phyloP scores from a whole-genome alignment of 106 monocot genomes.

The Phalaenopsis equestris region DNA sequence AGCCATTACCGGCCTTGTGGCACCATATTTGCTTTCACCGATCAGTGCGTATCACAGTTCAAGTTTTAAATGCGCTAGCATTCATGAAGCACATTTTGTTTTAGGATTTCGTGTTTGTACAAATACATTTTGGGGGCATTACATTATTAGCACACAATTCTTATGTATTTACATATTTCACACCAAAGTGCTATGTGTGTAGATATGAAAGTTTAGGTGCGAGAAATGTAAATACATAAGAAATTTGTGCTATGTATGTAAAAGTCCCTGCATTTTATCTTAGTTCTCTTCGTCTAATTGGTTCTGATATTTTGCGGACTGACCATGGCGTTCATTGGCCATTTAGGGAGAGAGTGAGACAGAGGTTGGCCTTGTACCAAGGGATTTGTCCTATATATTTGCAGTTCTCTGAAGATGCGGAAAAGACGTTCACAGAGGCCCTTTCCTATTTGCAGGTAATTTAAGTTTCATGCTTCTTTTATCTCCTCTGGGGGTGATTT shows the following conservation, averaged over 20 bases:
- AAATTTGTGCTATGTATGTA: not conserved
- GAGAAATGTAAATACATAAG: not conserved
- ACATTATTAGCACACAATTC: too few species aligned
- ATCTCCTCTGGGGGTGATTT: not conserved
- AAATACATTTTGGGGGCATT: too few species aligned
- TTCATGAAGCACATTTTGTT: too few species aligned
- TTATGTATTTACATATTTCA: too few species aligned
- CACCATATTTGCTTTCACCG: constrained; percentile 97
- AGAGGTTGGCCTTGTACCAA: constrained; percentile 90
- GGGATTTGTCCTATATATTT: constrained; percentile 79
- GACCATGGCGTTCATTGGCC: not conserved
- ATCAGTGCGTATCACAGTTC: constrained; percentile 46
- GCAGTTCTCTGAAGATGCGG: constrained; percentile 79
- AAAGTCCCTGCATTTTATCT: not conserved
- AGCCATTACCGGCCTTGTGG: constrained; percentile 92
- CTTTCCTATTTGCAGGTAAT: constrained; percentile 73
- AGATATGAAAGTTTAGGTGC: too few species aligned
- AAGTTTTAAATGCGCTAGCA: not conserved
- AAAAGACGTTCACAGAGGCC: constrained; percentile 65
- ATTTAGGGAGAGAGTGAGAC: constrained; percentile 91
- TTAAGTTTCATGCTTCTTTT: not conserved
- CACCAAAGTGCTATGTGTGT: too few species aligned
- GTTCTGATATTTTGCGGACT: not conserved
- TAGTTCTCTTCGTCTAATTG: not conserved
- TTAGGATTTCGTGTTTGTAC: too few species aligned